Base-by-base conservation (phyloP, 305 asterid genomes). In the Striga hermonthica region DNA sequence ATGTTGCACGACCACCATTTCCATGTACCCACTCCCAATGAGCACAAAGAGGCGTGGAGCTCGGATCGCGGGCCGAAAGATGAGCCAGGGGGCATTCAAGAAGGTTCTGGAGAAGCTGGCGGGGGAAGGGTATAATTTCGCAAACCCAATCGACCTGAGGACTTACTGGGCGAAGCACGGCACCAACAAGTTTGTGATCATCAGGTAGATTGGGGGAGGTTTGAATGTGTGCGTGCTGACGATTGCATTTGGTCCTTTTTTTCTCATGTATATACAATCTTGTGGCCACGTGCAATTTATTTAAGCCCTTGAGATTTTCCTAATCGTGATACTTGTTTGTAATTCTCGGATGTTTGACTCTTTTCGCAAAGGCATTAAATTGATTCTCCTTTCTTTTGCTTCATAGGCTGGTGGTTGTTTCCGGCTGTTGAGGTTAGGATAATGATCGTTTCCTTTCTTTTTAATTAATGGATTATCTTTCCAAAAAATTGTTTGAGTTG, bases 161-260 rank as follows among this genome's bases (percentile, higher is more conserved):
- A 82, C 88, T 76, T 90, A 90, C 72, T 93, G 99, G 99, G 99
- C 99, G 7, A 93, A 93, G 73, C 99, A 93, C 63, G 99, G 97
- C 39, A 90, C 99, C 72, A 93, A 93, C 84, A 93, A 93, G 85
- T 93, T 93, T 60, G 99, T 93, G 75, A 86, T 91, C 58, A 93
- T 93, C 84, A 82, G 99, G 77, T 93, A 90, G 86, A 74, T 65
- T 57, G 13, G 75, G 66, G 61, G 65, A 38, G 14, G 54, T 70
- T 69, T 64, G 68, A 69, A 22, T 22, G 31, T 22, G 31, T 22
- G 31, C 31, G 31, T 22, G 31, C 62, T 56, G 59, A 70, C 72
- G 67, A 22, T 52, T 16, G 72, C 76, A 61, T 71, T 66, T 70
- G 84, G 77, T 80, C 81, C 73, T 76, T 79, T 76, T 75, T 86